Base-by-base conservation (phyloP, 768 basidiomycete genomes). In the Lactifluus echinatus region DNA sequence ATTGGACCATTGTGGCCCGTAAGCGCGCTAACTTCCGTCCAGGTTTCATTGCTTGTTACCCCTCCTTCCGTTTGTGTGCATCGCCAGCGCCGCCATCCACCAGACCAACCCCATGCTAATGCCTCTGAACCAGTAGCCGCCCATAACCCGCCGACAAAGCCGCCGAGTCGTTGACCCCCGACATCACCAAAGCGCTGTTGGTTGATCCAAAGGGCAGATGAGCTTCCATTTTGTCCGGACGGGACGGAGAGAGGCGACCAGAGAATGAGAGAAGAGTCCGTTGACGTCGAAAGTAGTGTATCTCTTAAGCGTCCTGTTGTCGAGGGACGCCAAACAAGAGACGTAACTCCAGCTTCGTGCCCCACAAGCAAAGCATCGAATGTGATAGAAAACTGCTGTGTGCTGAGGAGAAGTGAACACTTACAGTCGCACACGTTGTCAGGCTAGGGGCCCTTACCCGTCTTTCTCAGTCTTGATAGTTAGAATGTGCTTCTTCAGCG, bases 321-420 rank as follows among this genome's bases (percentile, higher is more conserved):
- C 23, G 66, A 66, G 1, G 86, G 82, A 11, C 85, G 77, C 93
- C 94, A 99, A 33, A 83, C 74, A n/a, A 98, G 69, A 31, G 85
- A 88, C 0, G 95, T 96, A 26, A 99, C 75, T 26, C 89, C 89
- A 6, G 87, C 88, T 73, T 99, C 96, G 65, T 99, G 96, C n/a
- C 96, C 95, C 23, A 98, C 74, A 19, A 99, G 78, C 10, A 99
- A 80, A 1, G 96, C 93, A 65, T 98, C 96, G 54, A 97, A 92
- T 0, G 87, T 89, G 36, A 96, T 80, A 7, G 86, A 82, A 66
- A 83, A 95, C 56, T 83, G 81, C 43, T 69, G 70, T 10, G 60
- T 44, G 34, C 79, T 82, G 63, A 3, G 14, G 15, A 23, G 17
- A 44, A 4, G 55, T n/a, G 56, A 43, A 66, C 44, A 53, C 39